Conservation (phyloP, 2,329 filamentous ascomycete genomes). For the Aspergillus novoparasiticus region DNA sequence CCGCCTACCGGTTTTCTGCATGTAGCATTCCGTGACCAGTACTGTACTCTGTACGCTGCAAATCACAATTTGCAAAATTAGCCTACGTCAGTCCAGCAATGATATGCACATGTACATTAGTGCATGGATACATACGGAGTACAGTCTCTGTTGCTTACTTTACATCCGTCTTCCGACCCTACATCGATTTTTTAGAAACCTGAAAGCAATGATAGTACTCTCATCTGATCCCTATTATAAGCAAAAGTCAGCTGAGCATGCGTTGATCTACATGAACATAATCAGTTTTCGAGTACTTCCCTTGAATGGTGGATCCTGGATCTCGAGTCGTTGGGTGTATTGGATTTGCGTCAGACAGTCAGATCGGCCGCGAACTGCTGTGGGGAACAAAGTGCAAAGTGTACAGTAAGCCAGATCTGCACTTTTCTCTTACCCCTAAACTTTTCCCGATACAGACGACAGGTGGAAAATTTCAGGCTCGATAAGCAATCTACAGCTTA, state of each 20-base stretch:
- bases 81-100: not conserved
- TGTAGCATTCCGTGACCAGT: not conserved
- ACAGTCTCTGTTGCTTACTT: not conserved
- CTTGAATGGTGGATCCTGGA: not conserved
- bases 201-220: not conserved
- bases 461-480: slow-evolving; percentile 7
- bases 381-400: slow-evolving; percentile 18
- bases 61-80: slow-evolving; percentile 5
- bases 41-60: not conserved
- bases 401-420: slow-evolving; percentile 19
- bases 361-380: slow-evolving; percentile 21
- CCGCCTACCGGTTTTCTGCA: not conserved
- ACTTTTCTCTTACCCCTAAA: slow-evolving; percentile 10
- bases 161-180: not conserved
- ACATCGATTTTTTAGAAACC: too few relatives aligned
- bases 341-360: slow-evolving; percentile 14
- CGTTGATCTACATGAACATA: not conserved
- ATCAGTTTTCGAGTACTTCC: not conserved
- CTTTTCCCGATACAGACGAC: slow-evolving; percentile 7
- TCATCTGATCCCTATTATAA: not conserved
- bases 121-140: not conserved
- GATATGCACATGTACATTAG: not conserved
- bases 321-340: slow-evolving; percentile 6
- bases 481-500: not conserved
- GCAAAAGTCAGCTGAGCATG: not conserved